A percentile compares a stretch with the other conserved stretches of the same genome.
phyloP scores from a whole-genome alignment of 2,329 filamentous ascomycete genomes.

The Basipetospora chlamydospora region DNA sequence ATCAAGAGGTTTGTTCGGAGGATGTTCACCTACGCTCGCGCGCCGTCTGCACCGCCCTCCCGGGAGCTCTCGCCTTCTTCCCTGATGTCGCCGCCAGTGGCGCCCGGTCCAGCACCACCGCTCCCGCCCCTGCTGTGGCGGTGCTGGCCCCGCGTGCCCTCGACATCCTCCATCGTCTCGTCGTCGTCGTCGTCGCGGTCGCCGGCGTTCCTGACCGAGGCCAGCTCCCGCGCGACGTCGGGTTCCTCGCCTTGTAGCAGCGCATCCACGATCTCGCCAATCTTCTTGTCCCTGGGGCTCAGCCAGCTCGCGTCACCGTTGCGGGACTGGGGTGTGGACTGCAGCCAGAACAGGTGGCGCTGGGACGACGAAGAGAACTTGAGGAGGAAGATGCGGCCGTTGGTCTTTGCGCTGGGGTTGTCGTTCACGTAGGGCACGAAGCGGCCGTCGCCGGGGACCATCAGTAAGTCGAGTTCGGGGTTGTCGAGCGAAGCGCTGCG shows the following conservation, averaged over 20 bases:
- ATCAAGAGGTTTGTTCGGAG: slow-evolving; percentile 2
- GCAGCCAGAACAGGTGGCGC: slow-evolving; percentile 89
- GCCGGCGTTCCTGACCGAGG: slow-evolving; percentile 40
- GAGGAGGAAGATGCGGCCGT: slow-evolving; percentile 82
- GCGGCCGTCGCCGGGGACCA: slow-evolving; percentile 79
- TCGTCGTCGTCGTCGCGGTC: slow-evolving; percentile 41
- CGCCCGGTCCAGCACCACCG: slow-evolving; percentile 72
- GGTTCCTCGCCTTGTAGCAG: slow-evolving; percentile 83
- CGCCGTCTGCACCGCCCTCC: slow-evolving; percentile 90
- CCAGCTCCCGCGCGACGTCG: slow-evolving; percentile 59
- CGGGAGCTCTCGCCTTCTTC: slow-evolving; percentile 78
- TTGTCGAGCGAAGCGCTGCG: slow-evolving; percentile 54
- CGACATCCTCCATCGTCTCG: slow-evolving; percentile 42
- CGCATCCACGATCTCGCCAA: slow-evolving; percentile 74
- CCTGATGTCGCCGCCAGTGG: slow-evolving; percentile 81
- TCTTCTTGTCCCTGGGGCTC: slow-evolving; percentile 71
- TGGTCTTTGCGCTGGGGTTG: slow-evolving; percentile 49
- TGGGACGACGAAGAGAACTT: slow-evolving; percentile 90
- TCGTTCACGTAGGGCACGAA: slow-evolving; percentile 64
- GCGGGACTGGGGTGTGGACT: slow-evolving; percentile 68
- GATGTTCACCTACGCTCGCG: slow-evolving; percentile 95
- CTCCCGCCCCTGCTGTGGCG: slow-evolving; percentile 46
- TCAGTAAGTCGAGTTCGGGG: slow-evolving; percentile 78
- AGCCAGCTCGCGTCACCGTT: slow-evolving; percentile 61
- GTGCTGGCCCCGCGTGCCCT: slow-evolving; percentile 45